A percentile compares a stretch with the other conserved stretches of the same genome.
phyloP scores from a whole-genome alignment of 2,329 filamentous ascomycete genomes.

The Aspergillus ruber region DNA sequence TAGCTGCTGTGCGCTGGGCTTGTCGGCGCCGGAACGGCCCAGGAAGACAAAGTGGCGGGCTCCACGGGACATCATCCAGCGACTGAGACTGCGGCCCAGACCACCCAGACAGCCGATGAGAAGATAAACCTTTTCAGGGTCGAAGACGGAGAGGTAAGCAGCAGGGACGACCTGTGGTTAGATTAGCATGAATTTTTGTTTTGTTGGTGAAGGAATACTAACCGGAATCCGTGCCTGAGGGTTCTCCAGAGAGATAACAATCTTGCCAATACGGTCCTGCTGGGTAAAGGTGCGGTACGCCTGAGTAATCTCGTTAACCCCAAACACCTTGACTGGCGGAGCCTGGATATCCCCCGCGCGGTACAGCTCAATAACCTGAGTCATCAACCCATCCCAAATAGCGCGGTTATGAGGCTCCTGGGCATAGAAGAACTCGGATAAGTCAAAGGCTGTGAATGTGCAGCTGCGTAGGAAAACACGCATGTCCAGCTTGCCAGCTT shows the following conservation, averaged over 20 bases:
- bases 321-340: constrained; percentile 7
- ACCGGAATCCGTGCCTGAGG: not conserved
- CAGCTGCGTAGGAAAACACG: constrained; percentile 6
- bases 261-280: constrained; percentile 40
- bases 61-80: constrained; percentile 28
- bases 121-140: constrained; percentile 21
- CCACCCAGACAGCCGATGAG: constrained; percentile 36
- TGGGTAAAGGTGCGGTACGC: constrained; percentile 37
- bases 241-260: constrained; percentile 20
- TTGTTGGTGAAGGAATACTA: too few species aligned
- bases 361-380: not conserved
- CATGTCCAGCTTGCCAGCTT: constrained; percentile 1
- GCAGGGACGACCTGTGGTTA: not conserved
- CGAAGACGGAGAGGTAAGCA: not conserved
- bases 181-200: too few species aligned
- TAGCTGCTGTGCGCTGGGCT: not conserved
- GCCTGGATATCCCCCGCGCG: constrained; percentile 1
- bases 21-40: constrained; percentile 23
- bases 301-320: constrained; percentile 21
- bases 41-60: constrained; percentile 30
- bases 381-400: not conserved
- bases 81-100: constrained; percentile 26
- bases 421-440: not conserved
- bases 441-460: constrained; percentile 6
- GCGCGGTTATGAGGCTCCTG: not conserved